phyloP scores from a whole-genome alignment of 2,329 filamentous ascomycete genomes.

The Aspergillus niger region DNA sequence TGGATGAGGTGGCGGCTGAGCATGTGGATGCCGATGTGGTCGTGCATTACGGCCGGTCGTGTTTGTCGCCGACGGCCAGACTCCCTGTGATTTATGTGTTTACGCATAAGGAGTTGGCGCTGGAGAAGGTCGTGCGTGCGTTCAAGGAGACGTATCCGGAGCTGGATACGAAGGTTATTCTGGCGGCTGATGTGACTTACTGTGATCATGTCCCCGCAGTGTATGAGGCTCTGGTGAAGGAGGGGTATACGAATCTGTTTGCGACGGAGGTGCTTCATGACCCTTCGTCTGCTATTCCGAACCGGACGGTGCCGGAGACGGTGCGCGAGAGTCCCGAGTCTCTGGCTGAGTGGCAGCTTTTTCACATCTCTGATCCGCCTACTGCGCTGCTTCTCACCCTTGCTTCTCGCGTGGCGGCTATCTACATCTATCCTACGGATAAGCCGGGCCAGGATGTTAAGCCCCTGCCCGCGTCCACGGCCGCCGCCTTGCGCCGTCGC shows the following conservation, averaged over 20 bases:
- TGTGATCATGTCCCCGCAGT: slow-evolving; percentile 70
- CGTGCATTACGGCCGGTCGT: slow-evolving; percentile 91
- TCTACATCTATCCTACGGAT: slow-evolving; percentile 74
- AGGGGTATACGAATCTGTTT: slow-evolving; percentile 71
- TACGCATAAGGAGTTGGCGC: slow-evolving; percentile 70
- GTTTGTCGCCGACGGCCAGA: slow-evolving; percentile 83
- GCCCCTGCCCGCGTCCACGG: slow-evolving; percentile 52
- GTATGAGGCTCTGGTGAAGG: slow-evolving; percentile 53
- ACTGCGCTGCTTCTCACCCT: slow-evolving; percentile 83
- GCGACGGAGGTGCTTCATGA: slow-evolving; percentile 74
- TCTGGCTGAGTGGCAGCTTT: slow-evolving; percentile 71
- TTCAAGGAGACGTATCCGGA: slow-evolving; percentile 72
- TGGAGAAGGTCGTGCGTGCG: slow-evolving; percentile 58
- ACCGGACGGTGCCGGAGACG: slow-evolving; percentile 67
- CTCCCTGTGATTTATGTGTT: slow-evolving; percentile 90
- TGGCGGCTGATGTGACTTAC: slow-evolving; percentile 91
- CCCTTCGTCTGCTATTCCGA: slow-evolving; percentile 79
- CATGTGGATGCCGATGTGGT: slow-evolving; percentile 89
- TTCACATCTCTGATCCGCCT: slow-evolving; percentile 81
- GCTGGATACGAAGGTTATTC: slow-evolving; percentile 64
- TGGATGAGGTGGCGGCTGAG: slow-evolving; percentile 94
- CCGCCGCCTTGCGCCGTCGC: slow-evolving; percentile 72
- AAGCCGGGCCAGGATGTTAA: slow-evolving; percentile 34
- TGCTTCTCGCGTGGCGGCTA: slow-evolving; percentile 74
- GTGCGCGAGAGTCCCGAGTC: slow-evolving; percentile 48